phyloP scores from a whole-genome alignment of 805 yeast species.

The Groenewaldozyma salmanticensis region DNA sequence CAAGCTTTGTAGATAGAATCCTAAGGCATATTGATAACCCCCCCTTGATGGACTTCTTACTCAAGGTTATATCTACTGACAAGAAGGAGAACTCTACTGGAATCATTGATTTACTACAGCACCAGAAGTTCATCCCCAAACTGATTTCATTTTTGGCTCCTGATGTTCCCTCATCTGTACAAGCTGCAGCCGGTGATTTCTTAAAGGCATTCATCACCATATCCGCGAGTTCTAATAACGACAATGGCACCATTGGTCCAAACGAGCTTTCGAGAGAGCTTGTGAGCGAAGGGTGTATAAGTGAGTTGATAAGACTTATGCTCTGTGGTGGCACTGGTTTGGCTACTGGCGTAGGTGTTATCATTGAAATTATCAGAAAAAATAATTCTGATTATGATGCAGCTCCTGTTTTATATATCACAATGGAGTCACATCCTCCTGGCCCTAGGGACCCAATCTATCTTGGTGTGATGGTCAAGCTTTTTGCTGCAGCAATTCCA shows the following conservation, averaged over 20 bases:
- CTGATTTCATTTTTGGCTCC: slow-evolving; percentile 66
- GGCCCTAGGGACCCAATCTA: slow-evolving; percentile 87
- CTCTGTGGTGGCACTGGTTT: slow-evolving; percentile 70
- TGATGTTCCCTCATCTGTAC: slow-evolving; percentile 56
- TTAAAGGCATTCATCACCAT: slow-evolving; percentile 88
- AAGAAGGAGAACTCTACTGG: slow-evolving; percentile 86
- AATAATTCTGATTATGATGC: slow-evolving; percentile 93
- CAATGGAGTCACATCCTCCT: slow-evolving; percentile 86
- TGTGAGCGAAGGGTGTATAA: slow-evolving; percentile 63
- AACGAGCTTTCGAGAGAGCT: slow-evolving; percentile 87
- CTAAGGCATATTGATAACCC: slow-evolving; percentile 85
- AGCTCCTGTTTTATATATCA: slow-evolving; percentile 72
- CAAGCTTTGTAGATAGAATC: slow-evolving; percentile 66
- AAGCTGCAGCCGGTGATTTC: slow-evolving; percentile 92
- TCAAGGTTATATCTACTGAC: slow-evolving; percentile 87
- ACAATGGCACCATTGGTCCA: slow-evolving; percentile 90
- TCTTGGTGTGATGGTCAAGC: slow-evolving; percentile 71
- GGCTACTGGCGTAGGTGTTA: slow-evolving; percentile 88
- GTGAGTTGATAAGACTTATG: slow-evolving; percentile 65
- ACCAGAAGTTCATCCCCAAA: slow-evolving; percentile 63
- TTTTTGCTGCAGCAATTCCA: slow-evolving; percentile 68
- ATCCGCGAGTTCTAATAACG: slow-evolving; percentile 84
- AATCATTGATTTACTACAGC: slow-evolving; percentile 62
- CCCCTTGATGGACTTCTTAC: slow-evolving; percentile 83
- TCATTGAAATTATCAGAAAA: slow-evolving; percentile 88